Percentiles rank a stretch among this genome's conserved stretches.
Evolutionary conservation across 2,329 filamentous ascomycete species (phyloP).

Genomic region (Hyphodiscus sp.): DNA sequence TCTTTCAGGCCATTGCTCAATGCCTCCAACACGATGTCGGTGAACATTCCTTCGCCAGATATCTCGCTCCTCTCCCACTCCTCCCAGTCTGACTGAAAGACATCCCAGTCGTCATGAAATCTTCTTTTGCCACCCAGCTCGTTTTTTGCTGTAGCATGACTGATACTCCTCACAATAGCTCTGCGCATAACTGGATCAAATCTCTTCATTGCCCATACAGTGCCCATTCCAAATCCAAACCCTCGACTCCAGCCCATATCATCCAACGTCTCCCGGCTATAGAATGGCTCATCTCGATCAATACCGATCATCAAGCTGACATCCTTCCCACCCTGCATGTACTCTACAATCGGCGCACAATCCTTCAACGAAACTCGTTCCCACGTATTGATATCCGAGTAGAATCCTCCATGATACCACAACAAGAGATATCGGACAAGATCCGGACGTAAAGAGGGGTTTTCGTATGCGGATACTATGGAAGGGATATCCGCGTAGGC

Average conservation of each 20-base stretch:
- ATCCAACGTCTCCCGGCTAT: conserved; percentile 6
- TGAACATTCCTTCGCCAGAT: conserved; percentile 20
- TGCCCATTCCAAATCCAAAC: conserved; percentile 14
- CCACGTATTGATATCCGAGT: conserved; percentile 18
- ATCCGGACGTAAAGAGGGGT: conserved; percentile 10
- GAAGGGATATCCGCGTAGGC: conserved; percentile 11
- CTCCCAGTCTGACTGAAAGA: not conserved
- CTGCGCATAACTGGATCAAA: conserved; percentile 20
- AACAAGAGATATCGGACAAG: conserved; percentile 16
- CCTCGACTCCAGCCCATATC: conserved; percentile 15
- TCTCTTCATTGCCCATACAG: conserved; percentile 18
- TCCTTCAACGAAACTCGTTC: conserved; percentile 9
- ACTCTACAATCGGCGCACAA: conserved; percentile 9
- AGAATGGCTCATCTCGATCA: conserved; percentile 21
- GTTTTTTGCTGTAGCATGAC: conserved; percentile 10
- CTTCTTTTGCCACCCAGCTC: not conserved
- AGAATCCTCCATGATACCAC: conserved; percentile 21
- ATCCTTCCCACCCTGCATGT: conserved; percentile 4
- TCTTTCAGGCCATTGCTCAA: conserved; percentile 11
- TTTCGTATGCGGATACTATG: conserved; percentile 6
- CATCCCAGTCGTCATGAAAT: not conserved
- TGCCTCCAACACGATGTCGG: conserved; percentile 16
- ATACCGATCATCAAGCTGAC: conserved; percentile 21
- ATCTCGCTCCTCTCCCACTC: conserved; percentile 10
- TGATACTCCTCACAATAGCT: conserved; percentile 20